These are phyloP conservation scores for Suhomyces guaymorum DNA, from an alignment of 1,139 yeast species.

Conservation along the genomic window DNA sequence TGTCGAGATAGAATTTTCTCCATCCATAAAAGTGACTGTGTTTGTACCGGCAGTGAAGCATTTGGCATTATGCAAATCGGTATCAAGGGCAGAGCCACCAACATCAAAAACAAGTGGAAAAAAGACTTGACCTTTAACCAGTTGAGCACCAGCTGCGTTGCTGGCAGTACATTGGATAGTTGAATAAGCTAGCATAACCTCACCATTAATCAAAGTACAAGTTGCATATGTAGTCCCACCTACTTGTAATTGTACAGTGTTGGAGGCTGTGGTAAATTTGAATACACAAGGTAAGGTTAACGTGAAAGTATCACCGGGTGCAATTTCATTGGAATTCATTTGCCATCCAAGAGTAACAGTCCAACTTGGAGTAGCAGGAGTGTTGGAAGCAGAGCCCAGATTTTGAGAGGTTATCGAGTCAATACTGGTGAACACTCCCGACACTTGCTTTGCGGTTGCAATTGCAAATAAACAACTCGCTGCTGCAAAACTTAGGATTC, in stretches of 20 bases:
- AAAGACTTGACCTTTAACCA: constrained; percentile 24
- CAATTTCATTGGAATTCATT: constrained; percentile 21
- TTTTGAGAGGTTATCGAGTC: background rate
- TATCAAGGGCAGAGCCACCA: constrained; percentile 24
- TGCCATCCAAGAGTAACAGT: constrained; percentile 27
- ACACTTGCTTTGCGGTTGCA: constrained; percentile 11
- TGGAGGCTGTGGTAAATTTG: constrained; percentile 25
- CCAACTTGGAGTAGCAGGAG: constrained; percentile 26
- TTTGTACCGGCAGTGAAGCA: constrained; percentile 27
- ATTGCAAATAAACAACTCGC: constrained; percentile 20
- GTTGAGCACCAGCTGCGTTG: constrained; percentile 13
- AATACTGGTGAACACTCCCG: constrained; percentile 19
- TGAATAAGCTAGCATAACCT: constrained; percentile 25
- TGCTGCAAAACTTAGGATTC: constrained; percentile 7
- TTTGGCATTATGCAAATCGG: constrained; percentile 24
- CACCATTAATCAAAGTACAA: constrained; percentile 28
- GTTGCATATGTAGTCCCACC: constrained; percentile 25
- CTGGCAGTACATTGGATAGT: constrained; percentile 27
- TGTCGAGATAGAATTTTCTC: constrained; percentile 22
- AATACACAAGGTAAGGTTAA: constrained; percentile 34
- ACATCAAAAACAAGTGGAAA: constrained; percentile 31
- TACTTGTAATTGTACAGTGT: constrained; percentile 20
- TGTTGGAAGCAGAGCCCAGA: background rate
- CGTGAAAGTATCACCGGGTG: constrained; percentile 35
- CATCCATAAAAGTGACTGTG: constrained; percentile 31